Base-by-base conservation (phyloP, 2,329 filamentous ascomycete genomes). In the Fusarium tjaetaba region DNA sequence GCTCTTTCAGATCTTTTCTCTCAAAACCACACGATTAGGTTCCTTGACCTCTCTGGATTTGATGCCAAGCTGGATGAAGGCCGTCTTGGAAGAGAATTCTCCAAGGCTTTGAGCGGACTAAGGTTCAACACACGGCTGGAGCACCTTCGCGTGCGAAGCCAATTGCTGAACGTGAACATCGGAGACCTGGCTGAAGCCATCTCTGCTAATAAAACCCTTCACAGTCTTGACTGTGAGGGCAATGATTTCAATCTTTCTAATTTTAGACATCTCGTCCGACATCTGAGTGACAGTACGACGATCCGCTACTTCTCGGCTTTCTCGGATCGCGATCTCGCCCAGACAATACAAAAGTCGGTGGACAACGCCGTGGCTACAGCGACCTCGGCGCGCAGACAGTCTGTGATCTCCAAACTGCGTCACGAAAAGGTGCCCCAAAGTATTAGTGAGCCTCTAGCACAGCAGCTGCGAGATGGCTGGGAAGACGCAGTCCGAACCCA, bases 51-150 rank as follows among this genome's bases (percentile, higher is more conserved):
- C 13, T 90, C 88, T 2, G 88, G 88, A 4, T 89, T 86, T 74
- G 86, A 85, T 52, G 86, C 87, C 49, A 89, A 88, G 77, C 81
- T 90, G 11, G 88, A 90, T 71, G 88, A 90, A 70, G 86, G 87
- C 0, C 86, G 88, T 66, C 82, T 90, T 15, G 88, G 88, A 22
- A 85, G 82, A 65, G 86, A 87, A 14, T 87, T 89, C 66, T 88
- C 86, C 0, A 85, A 83, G 41, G 84, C 87, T 1, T 80, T 90
- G 32, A 81, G 81, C 26, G 86, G 86, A 28, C 81, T 88, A 38
- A 82, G 82, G 36, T 79, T 79, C n/a, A 86, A 87, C 65, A 82
- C 75, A 13, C 79, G 81, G 22, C 81, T 87, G 24, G 84, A 84
- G 58, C 87, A 89, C 74, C 83, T 90, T 8, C 84, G 88, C 4